phyloP scores from a whole-genome alignment of 2,329 filamentous ascomycete species.

The Fusarium tjaetaba region DNA sequence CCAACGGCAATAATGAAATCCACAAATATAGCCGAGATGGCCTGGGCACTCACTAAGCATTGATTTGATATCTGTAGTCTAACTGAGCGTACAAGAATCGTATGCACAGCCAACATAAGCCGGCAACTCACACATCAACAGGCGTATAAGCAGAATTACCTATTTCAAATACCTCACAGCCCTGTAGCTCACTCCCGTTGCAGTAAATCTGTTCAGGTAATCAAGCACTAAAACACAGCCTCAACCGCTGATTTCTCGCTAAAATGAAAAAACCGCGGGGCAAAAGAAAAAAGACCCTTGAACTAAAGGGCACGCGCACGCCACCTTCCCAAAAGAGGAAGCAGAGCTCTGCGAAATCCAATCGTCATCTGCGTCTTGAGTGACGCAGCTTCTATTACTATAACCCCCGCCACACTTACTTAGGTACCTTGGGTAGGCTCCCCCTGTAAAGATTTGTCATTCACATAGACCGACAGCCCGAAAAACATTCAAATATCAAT shows the following conservation, averaged over 20 bases:
- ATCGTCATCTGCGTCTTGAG: constrained; percentile 38
- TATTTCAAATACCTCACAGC: not conserved
- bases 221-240: not conserved
- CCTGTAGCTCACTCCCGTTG: not conserved
- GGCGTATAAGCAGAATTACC: not conserved
- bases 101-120: not conserved
- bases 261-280: constrained; percentile 13
- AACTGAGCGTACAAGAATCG: not conserved
- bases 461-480: constrained; percentile 17
- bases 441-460: constrained; percentile 37
- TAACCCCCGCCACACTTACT: constrained; percentile 4
- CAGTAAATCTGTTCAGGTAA: not conserved
- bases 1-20: not conserved
- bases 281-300: constrained; percentile 11
- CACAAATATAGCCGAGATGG: not conserved
- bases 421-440: not conserved
- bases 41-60: not conserved
- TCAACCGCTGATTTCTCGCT: not conserved
- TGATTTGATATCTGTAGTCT: not conserved
- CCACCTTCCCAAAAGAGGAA: constrained; percentile 34
- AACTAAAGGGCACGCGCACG: not conserved
- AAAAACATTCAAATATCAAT: constrained; percentile 27
- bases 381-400: constrained; percentile 28
- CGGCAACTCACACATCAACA: not conserved
- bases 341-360: constrained; percentile 28